Evolutionary conservation across 2,329 filamentous ascomycete species (phyloP).

Genomic region (Xylaria sp.): DNA sequence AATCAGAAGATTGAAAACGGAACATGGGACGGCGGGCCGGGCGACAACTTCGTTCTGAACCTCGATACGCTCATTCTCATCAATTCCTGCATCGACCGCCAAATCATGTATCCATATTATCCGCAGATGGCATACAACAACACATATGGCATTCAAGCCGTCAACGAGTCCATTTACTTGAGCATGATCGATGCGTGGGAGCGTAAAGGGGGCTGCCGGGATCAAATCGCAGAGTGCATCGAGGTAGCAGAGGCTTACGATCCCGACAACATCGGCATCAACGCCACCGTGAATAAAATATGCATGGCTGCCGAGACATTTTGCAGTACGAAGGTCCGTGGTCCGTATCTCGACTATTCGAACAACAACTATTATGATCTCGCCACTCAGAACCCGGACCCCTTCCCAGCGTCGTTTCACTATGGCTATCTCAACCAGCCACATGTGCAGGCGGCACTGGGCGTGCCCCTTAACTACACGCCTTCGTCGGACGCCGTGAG

Average conservation of each 20-base stretch:
- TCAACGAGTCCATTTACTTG: conserved; percentile 41
- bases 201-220: conserved; percentile 53
- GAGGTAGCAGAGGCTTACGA: conserved; percentile 53
- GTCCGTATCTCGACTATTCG: conserved; percentile 33
- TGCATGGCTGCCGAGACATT: conserved; percentile 45
- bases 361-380: conserved; percentile 64
- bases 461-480: conserved; percentile 65
- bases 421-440: conserved; percentile 61
- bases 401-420: conserved; percentile 59
- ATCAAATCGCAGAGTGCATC: conserved; percentile 58
- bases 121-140: conserved; percentile 54
- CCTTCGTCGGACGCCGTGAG: conserved; percentile 49
- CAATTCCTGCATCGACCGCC: conserved; percentile 61
- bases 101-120: conserved; percentile 50
- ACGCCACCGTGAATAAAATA: conserved; percentile 49
- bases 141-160: conserved; percentile 36
- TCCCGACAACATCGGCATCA: conserved; percentile 53
- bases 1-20: conserved; percentile 42
- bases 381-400: conserved; percentile 54
- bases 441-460: conserved; percentile 62
- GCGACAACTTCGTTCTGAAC: conserved; percentile 39
- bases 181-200: conserved; percentile 42
- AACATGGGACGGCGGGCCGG: conserved; percentile 36
- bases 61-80: conserved; percentile 56
- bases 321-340: conserved; percentile 34